These are phyloP conservation scores for Solanum lignicaule DNA, from an alignment of 257 asterid genomes.

Conservation along the genomic window DNA sequence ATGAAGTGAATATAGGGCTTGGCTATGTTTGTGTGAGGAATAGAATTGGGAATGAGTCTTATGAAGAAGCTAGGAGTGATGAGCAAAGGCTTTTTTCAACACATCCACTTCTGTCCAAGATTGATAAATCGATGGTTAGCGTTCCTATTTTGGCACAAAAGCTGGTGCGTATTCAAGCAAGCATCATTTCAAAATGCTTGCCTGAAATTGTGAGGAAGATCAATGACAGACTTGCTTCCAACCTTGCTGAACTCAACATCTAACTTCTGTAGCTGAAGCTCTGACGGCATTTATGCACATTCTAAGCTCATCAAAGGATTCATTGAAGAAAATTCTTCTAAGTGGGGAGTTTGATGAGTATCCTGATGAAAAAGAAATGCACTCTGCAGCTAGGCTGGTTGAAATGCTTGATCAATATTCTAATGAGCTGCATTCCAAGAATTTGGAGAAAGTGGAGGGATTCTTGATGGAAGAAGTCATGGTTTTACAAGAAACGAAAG, in stretches of 20 bases:
- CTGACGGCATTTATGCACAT: not conserved
- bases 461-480: not conserved
- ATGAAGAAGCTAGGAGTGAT: not conserved
- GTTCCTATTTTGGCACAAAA: not conserved
- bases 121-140: not conserved
- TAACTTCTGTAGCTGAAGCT: not conserved
- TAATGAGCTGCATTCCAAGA: not conserved
- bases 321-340: not conserved
- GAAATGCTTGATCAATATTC: slow-evolving; percentile 7
- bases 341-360: slow-evolving; percentile 11
- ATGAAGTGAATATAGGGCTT: not conserved
- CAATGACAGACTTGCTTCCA: not conserved
- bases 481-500: not conserved
- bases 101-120: not conserved
- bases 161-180: not conserved
- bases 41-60: not conserved
- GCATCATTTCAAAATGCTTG: not conserved
- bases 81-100: not conserved
- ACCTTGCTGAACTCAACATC: not conserved
- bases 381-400: not conserved
- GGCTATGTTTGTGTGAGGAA: not conserved
- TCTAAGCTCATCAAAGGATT: not conserved
- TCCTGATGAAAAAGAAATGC: not conserved
- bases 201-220: slow-evolving; percentile 2
- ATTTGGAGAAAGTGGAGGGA: not conserved